Evolutionary conservation across 768 basidiomycete species (phyloP).

Genomic region (Neoboletus magnificus): DNA sequence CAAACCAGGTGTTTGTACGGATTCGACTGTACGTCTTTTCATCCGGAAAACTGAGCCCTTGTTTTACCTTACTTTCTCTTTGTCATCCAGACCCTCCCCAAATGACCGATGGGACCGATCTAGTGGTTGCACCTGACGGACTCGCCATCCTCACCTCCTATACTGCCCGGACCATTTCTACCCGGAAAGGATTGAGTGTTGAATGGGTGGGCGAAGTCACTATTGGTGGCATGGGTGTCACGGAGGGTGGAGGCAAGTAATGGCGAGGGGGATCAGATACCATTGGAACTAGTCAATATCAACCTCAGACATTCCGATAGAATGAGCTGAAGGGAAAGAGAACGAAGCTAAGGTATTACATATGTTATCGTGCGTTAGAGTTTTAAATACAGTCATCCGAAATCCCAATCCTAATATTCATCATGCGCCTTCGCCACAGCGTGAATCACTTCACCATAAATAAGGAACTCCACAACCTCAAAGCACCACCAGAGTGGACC

Average conservation of each 20-base stretch:
- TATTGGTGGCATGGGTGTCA: too few species aligned
- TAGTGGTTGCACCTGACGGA: slow-evolving; percentile 47
- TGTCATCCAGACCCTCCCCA: neutral
- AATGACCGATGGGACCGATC: slow-evolving; percentile 62
- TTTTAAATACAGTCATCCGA: neutral
- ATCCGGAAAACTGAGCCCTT: neutral
- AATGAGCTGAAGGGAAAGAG: neutral
- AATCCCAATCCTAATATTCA: neutral
- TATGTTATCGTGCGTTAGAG: neutral
- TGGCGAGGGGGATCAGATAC: too few species aligned
- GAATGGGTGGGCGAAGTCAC: too few species aligned
- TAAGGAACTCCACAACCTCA: neutral
- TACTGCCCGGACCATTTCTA: slow-evolving; percentile 47
- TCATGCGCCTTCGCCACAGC: too few species aligned
- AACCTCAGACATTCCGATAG: neutral
- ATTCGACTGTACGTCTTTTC: slow-evolving; percentile 54
- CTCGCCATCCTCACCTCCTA: neutral
- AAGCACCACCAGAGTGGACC: neutral
- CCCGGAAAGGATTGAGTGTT: neutral
- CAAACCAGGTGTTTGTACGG: slow-evolving; percentile 60
- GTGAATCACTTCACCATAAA: neutral
- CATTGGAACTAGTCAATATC: neutral
- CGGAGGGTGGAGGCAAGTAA: too few species aligned
- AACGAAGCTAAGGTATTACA: neutral
- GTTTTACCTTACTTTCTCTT: neutral